Evolutionary conservation across 2,329 filamentous ascomycete species (phyloP), one percentile per base, ranked within the genome.

Genomic region (Xylariaceae sp.): DNA sequence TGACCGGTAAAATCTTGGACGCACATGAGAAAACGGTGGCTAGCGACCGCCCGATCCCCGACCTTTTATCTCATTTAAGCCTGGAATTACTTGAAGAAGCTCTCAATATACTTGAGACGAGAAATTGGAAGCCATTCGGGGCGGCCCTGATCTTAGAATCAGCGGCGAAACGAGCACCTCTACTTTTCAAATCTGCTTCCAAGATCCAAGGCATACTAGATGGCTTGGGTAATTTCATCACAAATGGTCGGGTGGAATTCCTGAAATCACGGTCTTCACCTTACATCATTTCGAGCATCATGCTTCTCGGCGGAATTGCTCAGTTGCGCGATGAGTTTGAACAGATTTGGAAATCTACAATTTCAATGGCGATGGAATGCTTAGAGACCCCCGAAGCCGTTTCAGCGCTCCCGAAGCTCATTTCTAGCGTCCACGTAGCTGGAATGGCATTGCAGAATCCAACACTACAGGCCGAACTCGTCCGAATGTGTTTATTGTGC

Each of bases 261-360:
- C 71, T 91, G 2, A 71, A 79, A 1, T 91, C 89, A 0, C 81
- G 87, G 0, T 91, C 89, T 1, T 81, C 83, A 0, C 70, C 79
- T 1, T 79, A 85, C 49, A 69, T 96, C 0, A 73, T 91, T 6
- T 80, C 84, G 0, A 81, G 84, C 8, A 73, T 95, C 0, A 79
- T 84, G 47, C 69, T 79, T 0, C 73, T 85, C 41, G 77, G 79
- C 1, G 67, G 73, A 32, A 72, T 74, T 12, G 69, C 70, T 40
- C 72, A 63, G 51, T 73, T 68, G 53, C 67, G 67, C 0, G 61
- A 63, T 0, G 64, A 68, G 0, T 79, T 77, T 50, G 65, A 68
- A 7, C 58, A 60, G 1, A 68, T 77, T 1, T 83, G 80, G 79
- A 69, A 66, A 29, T 62, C 68, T 0, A 76, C 80, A 64, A 65